A percentile compares a stretch with the other conserved stretches of the same genome.
These are phyloP conservation scores for Fonsecaea multimorphosa DNA, from an alignment of 2,329 filamentous ascomycete genomes.

Conservation along the genomic window DNA sequence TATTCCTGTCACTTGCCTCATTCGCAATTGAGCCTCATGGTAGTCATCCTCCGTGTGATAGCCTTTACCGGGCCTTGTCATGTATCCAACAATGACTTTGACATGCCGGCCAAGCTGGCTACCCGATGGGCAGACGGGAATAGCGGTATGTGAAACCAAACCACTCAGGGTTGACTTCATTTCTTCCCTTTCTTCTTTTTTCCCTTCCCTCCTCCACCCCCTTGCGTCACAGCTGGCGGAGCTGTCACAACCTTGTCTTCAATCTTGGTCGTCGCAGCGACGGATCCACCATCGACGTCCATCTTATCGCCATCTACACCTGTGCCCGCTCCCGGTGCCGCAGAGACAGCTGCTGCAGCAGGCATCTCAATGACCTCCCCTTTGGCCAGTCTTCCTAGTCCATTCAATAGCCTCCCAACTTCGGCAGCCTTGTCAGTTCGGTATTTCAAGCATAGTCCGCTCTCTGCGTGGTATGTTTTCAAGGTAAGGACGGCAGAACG, in stretches of 20 bases:
- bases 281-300: constrained; percentile 33
- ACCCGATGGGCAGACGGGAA: neutral
- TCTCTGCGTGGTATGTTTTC: constrained; percentile 86
- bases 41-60: neutral
- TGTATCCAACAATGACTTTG: neutral
- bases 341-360: constrained; percentile 43
- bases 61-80: neutral
- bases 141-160: neutral
- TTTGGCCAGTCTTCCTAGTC: constrained; percentile 76
- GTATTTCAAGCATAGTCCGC: constrained; percentile 87
- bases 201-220: constrained; percentile 29
- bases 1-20: neutral
- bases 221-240: constrained; percentile 26
- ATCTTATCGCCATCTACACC: constrained; percentile 36
- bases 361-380: constrained; percentile 62
- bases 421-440: constrained; percentile 88
- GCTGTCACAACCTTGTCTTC: constrained; percentile 30
- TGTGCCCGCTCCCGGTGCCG: constrained; percentile 44
- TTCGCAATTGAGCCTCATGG: neutral
- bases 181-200: constrained; percentile 41
- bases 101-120: neutral
- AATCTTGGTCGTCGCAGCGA: constrained; percentile 17
- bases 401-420: constrained; percentile 79
- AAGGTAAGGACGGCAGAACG: constrained; percentile 74
- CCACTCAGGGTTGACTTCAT: constrained; percentile 17